Evolutionary conservation across 129 eudicot species (phyloP).

Genomic region (Dittrichia graveolens): DNA sequence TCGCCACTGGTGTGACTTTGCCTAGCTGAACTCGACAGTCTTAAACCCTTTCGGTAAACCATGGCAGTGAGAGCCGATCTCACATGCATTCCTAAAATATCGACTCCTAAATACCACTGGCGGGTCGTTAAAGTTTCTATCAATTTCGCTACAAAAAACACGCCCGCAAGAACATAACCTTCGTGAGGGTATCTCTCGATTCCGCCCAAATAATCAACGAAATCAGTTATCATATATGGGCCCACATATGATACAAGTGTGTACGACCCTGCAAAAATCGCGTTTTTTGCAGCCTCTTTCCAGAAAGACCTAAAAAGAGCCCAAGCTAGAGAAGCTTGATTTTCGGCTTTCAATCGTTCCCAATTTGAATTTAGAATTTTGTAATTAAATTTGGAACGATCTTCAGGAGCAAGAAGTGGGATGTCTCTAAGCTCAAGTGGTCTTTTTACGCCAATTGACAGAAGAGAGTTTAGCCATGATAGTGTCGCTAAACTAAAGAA

Average conservation of each 20-base stretch:
- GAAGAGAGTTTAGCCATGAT: constrained; percentile 84
- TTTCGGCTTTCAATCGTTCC: constrained; percentile 77
- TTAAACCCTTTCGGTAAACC: constrained; percentile 83
- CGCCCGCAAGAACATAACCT: constrained; percentile 84
- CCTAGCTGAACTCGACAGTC: constrained; percentile 74
- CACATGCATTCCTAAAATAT: constrained; percentile 89
- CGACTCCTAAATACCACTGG: constrained; percentile 96
- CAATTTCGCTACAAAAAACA: constrained; percentile 74
- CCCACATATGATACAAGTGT: constrained; percentile 89
- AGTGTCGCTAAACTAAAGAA: constrained; percentile 73
- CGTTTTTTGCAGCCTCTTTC: constrained; percentile 85
- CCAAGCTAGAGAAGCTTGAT: constrained; percentile 76
- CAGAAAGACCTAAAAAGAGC: constrained; percentile 73
- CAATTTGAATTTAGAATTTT: constrained; percentile 68
- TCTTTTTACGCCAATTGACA: constrained; percentile 71
- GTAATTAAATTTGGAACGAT: constrained; percentile 78
- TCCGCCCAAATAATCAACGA: constrained; percentile 78
- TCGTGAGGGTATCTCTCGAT: constrained; percentile 62
- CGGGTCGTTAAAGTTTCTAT: constrained; percentile 78
- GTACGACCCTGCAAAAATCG: constrained; percentile 70
- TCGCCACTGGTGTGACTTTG: constrained; percentile 93
- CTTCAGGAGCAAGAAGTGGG: constrained; percentile 83
- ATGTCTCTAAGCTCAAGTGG: constrained; percentile 87
- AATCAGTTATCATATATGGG: constrained; percentile 86
- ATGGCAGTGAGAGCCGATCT: constrained; percentile 86